These are phyloP conservation scores for Ophiobolus disseminans DNA, from an alignment of 2,329 filamentous ascomycete species.

Conservation along the genomic window DNA sequence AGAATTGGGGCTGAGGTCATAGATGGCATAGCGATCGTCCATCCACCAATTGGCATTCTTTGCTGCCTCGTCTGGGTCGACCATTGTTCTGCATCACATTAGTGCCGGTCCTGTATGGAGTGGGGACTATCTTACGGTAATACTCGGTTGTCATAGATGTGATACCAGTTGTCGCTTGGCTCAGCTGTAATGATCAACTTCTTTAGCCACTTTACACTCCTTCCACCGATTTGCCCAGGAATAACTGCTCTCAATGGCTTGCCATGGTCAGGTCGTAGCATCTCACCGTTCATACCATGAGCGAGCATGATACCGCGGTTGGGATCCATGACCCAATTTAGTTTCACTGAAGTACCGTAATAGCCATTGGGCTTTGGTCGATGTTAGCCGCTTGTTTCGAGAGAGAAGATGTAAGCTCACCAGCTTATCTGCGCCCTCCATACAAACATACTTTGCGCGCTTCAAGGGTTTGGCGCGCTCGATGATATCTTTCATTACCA, in stretches of 20 bases:
- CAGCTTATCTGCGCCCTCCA: conserved; percentile 87
- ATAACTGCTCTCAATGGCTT: conserved; percentile 83
- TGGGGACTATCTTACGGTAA: conserved; percentile 63
- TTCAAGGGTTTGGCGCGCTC: conserved; percentile 70
- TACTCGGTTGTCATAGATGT: conserved; percentile 92
- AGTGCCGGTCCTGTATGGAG: not conserved
- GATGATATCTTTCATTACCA: conserved; percentile 75
- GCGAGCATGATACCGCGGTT: conserved; percentile 86
- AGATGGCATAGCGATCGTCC: conserved; percentile 91
- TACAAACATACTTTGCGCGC: conserved; percentile 82
- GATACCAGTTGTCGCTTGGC: conserved; percentile 93
- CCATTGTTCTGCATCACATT: conserved; percentile 65
- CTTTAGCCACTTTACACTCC: conserved; percentile 93
- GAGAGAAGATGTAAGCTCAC: conserved; percentile 41
- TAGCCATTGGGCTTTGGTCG: conserved; percentile 75
- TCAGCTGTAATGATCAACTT: conserved; percentile 76
- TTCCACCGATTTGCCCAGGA: conserved; percentile 88
- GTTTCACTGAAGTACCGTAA: conserved; percentile 86
- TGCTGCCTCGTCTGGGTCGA: conserved; percentile 80
- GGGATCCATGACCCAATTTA: conserved; percentile 86
- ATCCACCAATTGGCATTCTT: conserved; percentile 79
- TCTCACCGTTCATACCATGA: conserved; percentile 88
- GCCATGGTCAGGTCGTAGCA: conserved; percentile 82
- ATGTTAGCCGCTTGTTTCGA: conserved; percentile 14
- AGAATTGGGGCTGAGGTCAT: conserved; percentile 88